Percentiles rank a stretch among this genome's conserved stretches.
These are phyloP conservation scores for Rosellinia necatrix DNA, from an alignment of 2,329 filamentous ascomycete genomes.

Conservation along the genomic window DNA sequence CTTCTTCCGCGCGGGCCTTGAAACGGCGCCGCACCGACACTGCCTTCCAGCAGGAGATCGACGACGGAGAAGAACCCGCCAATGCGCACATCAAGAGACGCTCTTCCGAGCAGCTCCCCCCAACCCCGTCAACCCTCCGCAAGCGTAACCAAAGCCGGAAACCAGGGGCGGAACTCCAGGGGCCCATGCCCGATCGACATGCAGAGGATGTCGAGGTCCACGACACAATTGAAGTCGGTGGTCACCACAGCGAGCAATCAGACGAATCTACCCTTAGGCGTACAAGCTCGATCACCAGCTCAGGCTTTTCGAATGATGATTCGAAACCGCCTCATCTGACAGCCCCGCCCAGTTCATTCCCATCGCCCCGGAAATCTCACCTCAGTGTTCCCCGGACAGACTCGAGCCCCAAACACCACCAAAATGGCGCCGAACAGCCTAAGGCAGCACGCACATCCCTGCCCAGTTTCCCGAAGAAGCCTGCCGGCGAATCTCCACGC, in stretches of 20 bases:
- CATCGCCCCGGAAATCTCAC: slow-evolving; percentile 12
- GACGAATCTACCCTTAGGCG: slow-evolving; percentile 42
- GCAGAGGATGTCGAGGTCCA: slow-evolving; percentile 55
- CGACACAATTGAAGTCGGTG: slow-evolving; percentile 63
- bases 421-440: not conserved
- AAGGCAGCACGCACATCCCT: not conserved
- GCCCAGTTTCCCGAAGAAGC: not conserved
- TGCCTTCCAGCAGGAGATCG: slow-evolving; percentile 30
- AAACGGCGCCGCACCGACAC: slow-evolving; percentile 40
- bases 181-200: slow-evolving; percentile 33
- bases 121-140: slow-evolving; percentile 31
- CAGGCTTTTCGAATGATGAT: slow-evolving; percentile 34
- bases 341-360: slow-evolving; percentile 11
- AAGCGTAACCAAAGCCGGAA: slow-evolving; percentile 34
- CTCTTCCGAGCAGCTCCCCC: slow-evolving; percentile 40
- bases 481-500: slow-evolving; percentile 7
- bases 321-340: slow-evolving; percentile 24
- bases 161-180: slow-evolving; percentile 39
- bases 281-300: slow-evolving; percentile 37
- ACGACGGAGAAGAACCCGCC: slow-evolving; percentile 35
- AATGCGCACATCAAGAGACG: slow-evolving; percentile 36
- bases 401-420: not conserved
- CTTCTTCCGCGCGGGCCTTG: slow-evolving; percentile 34
- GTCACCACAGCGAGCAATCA: slow-evolving; percentile 44
- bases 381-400: not conserved